Conservation (phyloP, 108 stramenopile species). For the Nitzschia sp. region DNA sequence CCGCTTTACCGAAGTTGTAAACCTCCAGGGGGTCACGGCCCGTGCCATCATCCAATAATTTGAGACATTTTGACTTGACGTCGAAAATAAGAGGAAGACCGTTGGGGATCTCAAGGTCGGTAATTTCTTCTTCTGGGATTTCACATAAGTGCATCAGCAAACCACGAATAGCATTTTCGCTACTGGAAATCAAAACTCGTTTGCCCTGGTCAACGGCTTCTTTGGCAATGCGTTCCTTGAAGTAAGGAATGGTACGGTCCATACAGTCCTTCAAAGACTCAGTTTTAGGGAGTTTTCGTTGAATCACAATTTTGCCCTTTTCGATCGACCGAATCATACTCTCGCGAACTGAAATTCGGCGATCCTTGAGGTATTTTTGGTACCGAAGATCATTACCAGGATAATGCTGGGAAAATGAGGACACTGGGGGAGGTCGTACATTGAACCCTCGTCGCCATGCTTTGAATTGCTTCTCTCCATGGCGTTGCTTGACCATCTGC, state of each 20-base stretch:
- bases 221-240: conserved; percentile 84
- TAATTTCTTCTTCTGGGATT: conserved; percentile 91
- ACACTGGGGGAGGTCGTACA: conserved; percentile 81
- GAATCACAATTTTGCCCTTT: conserved; percentile 53
- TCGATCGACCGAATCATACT: conserved; percentile 81
- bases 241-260: conserved; percentile 92
- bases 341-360: conserved; percentile 72
- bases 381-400: conserved; percentile 90
- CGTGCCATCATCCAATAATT: conserved; percentile 86
- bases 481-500: conserved; percentile 88
- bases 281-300: conserved; percentile 84
- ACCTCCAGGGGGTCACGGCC: conserved; percentile 79
- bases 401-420: conserved; percentile 71
- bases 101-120: conserved; percentile 94
- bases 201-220: conserved; percentile 90
- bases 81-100: conserved; percentile 95
- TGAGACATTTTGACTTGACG: conserved; percentile 69
- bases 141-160: conserved; percentile 97
- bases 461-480: conserved; percentile 93
- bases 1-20: conserved; percentile 86
- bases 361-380: conserved; percentile 79
- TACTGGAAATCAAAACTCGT: conserved; percentile 92
- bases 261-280: conserved; percentile 76
- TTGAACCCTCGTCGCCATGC: conserved; percentile 90
- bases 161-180: conserved; percentile 98